A percentile compares a stretch with the other conserved stretches of the same genome.
These are phyloP conservation scores for Crithidia thermophila DNA, from an alignment of 208 protist species.

Conservation along the genomic window DNA sequence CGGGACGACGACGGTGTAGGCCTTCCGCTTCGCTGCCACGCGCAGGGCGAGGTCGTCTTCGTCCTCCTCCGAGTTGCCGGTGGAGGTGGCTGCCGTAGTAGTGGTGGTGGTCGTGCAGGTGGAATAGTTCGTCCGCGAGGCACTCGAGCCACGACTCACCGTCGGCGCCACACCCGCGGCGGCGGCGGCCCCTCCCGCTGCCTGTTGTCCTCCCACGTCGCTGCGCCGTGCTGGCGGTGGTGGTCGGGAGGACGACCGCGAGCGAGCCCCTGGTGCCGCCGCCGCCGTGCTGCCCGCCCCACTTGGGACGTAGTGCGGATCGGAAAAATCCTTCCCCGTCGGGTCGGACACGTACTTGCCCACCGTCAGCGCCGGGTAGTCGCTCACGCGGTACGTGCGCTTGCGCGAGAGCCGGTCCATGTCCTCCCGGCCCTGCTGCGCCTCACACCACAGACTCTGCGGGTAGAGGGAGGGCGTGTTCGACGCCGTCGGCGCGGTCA, in stretches of 20 bases:
- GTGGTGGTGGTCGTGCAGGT: slow-evolving; percentile 23
- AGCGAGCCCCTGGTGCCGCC: slow-evolving; percentile 1
- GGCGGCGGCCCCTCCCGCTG: background rate
- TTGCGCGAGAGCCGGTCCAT: slow-evolving; percentile 44
- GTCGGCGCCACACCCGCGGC: no score
- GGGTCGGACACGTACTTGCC: slow-evolving; percentile 80
- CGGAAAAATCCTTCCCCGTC: slow-evolving; percentile 74
- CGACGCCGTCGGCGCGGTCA: slow-evolving; percentile 12
- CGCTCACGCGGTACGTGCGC: slow-evolving; percentile 56
- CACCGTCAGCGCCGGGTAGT: slow-evolving; percentile 51
- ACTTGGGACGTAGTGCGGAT: slow-evolving; percentile 65
- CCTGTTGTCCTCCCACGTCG: no score
- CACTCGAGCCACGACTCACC: slow-evolving; percentile 13
- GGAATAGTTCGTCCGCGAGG: slow-evolving; percentile 14
- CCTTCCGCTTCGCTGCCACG: slow-evolving; percentile 12
- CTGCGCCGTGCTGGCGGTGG: slow-evolving; percentile 10
- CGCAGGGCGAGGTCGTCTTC: slow-evolving; percentile 16
- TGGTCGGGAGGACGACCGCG: slow-evolving; percentile 32
- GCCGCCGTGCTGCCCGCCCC: background rate
- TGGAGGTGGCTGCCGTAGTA: slow-evolving; percentile 1
- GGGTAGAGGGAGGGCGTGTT: slow-evolving; percentile 52
- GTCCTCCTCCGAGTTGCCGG: slow-evolving; percentile 16
- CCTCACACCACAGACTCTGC: slow-evolving; percentile 71
- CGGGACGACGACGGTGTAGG: slow-evolving; percentile 64
- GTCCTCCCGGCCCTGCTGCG: slow-evolving; percentile 52